These are phyloP conservation scores for Mycena rosella DNA, from an alignment of 768 basidiomycete genomes.

Conservation along the genomic window DNA sequence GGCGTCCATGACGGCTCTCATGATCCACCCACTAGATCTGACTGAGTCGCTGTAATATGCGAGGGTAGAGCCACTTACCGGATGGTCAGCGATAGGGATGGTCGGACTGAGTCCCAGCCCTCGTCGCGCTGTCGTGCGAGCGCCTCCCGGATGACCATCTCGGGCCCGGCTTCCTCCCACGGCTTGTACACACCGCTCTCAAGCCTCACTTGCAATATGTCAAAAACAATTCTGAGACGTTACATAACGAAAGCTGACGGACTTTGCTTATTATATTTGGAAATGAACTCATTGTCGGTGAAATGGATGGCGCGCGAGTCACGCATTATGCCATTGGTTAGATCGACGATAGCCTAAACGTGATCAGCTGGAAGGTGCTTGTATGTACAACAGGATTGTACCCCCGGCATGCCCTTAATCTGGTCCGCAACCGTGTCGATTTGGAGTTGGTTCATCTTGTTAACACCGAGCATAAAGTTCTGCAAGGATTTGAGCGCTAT, in stretches of 20 bases:
- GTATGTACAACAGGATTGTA: conserved; percentile 5
- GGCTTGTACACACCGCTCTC: conserved; percentile 8
- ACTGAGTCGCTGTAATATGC: neutral
- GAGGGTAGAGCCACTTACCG: conserved; percentile 26
- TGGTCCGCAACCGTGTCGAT: neutral
- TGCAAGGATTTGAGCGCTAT: neutral
- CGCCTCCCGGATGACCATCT: conserved; percentile 33
- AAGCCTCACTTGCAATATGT: conserved; percentile 16
- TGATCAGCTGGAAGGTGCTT: neutral
- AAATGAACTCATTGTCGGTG: conserved; percentile 18
- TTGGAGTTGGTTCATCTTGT: conserved; percentile 19
- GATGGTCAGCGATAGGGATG: conserved; percentile 33
- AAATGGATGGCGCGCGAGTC: conserved; percentile 39
- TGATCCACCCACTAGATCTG: conserved; percentile 36
- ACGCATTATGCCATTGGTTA: conserved; percentile 37
- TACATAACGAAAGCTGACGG: neutral
- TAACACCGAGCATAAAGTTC: conserved; percentile 31
- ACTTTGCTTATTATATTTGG: conserved; percentile 35
- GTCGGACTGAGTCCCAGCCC: conserved; percentile 36
- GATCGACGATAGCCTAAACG: conserved; percentile 23
- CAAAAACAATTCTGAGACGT: neutral
- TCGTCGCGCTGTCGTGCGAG: conserved; percentile 31
- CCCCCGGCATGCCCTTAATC: conserved; percentile 24
- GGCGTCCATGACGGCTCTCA: conserved; percentile 22
- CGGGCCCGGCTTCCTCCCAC: conserved; percentile 21